Conservation (phyloP, 352 stramenopile species). For the Halophytophthora batemanensis region DNA sequence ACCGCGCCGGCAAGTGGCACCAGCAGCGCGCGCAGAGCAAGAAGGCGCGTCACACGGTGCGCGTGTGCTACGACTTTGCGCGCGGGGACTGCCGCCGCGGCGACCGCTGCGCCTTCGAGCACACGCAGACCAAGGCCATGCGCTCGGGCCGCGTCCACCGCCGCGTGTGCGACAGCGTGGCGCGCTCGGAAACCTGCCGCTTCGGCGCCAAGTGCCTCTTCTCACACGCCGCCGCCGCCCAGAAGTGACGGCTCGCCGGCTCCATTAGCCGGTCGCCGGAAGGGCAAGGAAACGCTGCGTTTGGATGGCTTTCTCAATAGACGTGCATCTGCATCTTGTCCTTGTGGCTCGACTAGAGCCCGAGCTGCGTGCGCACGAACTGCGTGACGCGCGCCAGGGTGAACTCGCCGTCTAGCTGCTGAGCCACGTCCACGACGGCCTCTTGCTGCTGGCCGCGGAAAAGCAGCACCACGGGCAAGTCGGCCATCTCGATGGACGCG, state of each 20-base stretch:
- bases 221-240: slow-evolving; percentile 34
- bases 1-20: slow-evolving; percentile 82
- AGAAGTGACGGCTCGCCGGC: neutral
- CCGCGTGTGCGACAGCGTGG: slow-evolving; percentile 56
- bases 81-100: slow-evolving; percentile 64
- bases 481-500: slow-evolving; percentile 50
- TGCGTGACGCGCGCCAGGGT: slow-evolving; percentile 42
- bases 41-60: slow-evolving; percentile 61
- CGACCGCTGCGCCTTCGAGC: slow-evolving; percentile 68
- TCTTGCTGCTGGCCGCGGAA: slow-evolving; percentile 56
- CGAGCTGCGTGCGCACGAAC: slow-evolving; percentile 38
- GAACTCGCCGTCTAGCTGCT: slow-evolving; percentile 61
- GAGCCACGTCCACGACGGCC: slow-evolving; percentile 54
- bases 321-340: slow-evolving; percentile 4
- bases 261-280: neutral
- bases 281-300: slow-evolving; percentile 16
- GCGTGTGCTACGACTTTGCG: slow-evolving; percentile 84
- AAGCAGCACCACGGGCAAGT: slow-evolving; percentile 69
- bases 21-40: slow-evolving; percentile 67
- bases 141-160: slow-evolving; percentile 39
- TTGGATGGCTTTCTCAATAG: slow-evolving; percentile 7
- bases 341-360: slow-evolving; percentile 12
- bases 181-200: slow-evolving; percentile 40
- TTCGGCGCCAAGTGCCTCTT: slow-evolving; percentile 81
- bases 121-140: slow-evolving; percentile 71